These are phyloP conservation scores for Westerdykella ornata DNA, from an alignment of 2,329 filamentous ascomycete species.

Conservation along the genomic window DNA sequence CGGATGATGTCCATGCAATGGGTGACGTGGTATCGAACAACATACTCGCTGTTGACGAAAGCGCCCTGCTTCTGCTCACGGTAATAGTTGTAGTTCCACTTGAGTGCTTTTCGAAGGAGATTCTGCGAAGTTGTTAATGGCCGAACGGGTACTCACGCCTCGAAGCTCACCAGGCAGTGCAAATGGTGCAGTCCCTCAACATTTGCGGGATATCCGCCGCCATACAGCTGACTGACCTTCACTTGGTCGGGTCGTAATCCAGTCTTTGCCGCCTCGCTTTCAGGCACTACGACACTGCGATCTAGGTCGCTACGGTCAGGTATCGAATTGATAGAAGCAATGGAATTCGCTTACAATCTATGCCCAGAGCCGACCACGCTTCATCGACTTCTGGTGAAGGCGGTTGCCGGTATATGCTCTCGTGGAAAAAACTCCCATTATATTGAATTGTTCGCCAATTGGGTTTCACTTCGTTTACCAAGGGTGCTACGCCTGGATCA, in stretches of 20 bases:
- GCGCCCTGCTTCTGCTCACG: slow-evolving; percentile 44
- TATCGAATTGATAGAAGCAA: background rate
- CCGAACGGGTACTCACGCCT: background rate
- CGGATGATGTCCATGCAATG: slow-evolving; percentile 58
- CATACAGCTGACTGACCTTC: slow-evolving; percentile 49
- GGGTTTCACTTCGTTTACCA: slow-evolving; percentile 38
- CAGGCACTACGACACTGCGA: slow-evolving; percentile 43
- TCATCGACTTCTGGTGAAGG: slow-evolving; percentile 50
- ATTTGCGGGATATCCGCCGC: slow-evolving; percentile 54
- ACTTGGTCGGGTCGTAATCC: slow-evolving; percentile 52
- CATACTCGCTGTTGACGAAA: slow-evolving; percentile 51
- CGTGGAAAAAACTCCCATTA: slow-evolving; percentile 52
- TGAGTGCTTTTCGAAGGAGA: slow-evolving; percentile 52
- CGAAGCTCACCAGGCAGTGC: slow-evolving; percentile 50
- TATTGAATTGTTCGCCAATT: slow-evolving; percentile 42
- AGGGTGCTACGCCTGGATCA: slow-evolving; percentile 18
- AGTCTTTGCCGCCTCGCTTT: slow-evolving; percentile 44
- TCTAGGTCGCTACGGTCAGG: slow-evolving; percentile 10
- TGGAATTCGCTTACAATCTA: slow-evolving; percentile 42
- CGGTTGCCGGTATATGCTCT: slow-evolving; percentile 48
- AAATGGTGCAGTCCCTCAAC: slow-evolving; percentile 53
- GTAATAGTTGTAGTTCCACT: slow-evolving; percentile 57
- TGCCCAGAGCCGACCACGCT: slow-evolving; percentile 50
- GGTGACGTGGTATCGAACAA: slow-evolving; percentile 51
- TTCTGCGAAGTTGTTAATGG: slow-evolving; percentile 40